phyloP scores from a whole-genome alignment of 805 yeast genomes.

The Vanderwaltozyma tropicalis region DNA sequence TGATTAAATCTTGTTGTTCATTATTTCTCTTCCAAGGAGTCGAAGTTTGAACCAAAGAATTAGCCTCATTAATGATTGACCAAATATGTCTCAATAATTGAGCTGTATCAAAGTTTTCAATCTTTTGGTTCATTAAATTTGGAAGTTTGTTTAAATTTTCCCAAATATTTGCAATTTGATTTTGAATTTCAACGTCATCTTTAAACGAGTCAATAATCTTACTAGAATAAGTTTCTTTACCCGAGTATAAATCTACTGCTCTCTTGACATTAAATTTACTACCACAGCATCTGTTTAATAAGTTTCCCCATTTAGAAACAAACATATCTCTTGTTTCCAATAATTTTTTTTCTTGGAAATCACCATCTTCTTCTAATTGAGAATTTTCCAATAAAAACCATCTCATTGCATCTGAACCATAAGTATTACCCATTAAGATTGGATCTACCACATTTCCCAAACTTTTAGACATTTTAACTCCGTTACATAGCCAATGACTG shows the following conservation, averaged over 20 bases:
- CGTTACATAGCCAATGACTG: constrained; percentile 87
- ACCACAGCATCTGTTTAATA: constrained; percentile 65
- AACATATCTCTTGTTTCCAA: constrained; percentile 48
- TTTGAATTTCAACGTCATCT: constrained; percentile 6
- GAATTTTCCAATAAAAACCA: constrained; percentile 71
- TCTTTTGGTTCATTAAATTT: constrained; percentile 32
- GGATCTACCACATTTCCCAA: constrained; percentile 94
- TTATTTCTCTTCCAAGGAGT: constrained; percentile 61
- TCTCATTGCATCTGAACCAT: constrained; percentile 66
- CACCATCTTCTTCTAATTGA: constrained; percentile 65
- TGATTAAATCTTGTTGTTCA: constrained; percentile 40
- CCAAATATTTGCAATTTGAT: constrained; percentile 23
- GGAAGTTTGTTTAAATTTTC: constrained; percentile 29
- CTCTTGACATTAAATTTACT: constrained; percentile 48
- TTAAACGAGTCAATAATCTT: not conserved
- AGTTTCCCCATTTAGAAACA: constrained; percentile 75
- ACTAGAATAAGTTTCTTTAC: constrained; percentile 3
- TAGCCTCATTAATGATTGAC: constrained; percentile 48
- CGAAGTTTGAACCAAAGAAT: constrained; percentile 52
- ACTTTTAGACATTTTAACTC: constrained; percentile 88
- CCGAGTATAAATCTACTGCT: constrained; percentile 28
- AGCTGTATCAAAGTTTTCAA: constrained; percentile 42
- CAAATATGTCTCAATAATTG: constrained; percentile 50
- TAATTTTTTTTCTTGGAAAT: constrained; percentile 54
- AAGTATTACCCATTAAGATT: constrained; percentile 43